Base-by-base conservation (phyloP, 2,329 filamentous ascomycete genomes). In the Colletotrichum cereale region DNA sequence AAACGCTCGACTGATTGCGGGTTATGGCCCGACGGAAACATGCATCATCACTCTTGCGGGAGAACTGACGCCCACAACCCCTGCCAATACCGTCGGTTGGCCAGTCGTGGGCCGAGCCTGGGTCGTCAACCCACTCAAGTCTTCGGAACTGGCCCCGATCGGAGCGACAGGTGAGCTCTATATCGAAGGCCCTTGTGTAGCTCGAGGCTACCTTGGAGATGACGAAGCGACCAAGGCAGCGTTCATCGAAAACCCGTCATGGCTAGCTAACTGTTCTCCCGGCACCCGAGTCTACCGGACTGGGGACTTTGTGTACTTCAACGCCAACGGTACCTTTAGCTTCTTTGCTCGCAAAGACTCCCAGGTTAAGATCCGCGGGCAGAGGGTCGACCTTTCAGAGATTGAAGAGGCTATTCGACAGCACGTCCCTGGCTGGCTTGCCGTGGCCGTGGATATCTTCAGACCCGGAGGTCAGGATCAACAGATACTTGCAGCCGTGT, bases 311-410 rank as follows among this genome's bases (percentile, higher is more conserved):
- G 86, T 80, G 1, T 74, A 75, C 40, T 85, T 85, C 55, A 78
- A 83, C 47, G 72, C 77, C 0, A 81, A 86, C 48, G 84, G 84
- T 0, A 77, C 77, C 6, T 74, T 88, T 6, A 75, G 80, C 0
- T 87, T 83, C 48, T 71, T 87, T 24, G 86, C 86, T 12, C 80
- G 87, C 36, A 86, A 85, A 73, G 86, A 88, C 74, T 82, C 81
- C 0, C 86, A 88, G 75, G 82, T 88, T 50, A 89, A 89, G 75
- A 76, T 89, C 14, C 82, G 83, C 38, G 89, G 89, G 50, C 87
- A 83, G 66, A 75, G 86, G 68, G 79, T 86, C 68, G 88, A 85
- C 77, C 78, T 85, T 8, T 24, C 47, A 1, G 73, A 74, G 38
- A 66, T 74, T 14, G 73, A 74, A 34, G 58, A 67, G 24, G 50